Conservation (phyloP, 2,329 filamentous ascomycete species). For the Ophiostoma himal-ulmi region DNA sequence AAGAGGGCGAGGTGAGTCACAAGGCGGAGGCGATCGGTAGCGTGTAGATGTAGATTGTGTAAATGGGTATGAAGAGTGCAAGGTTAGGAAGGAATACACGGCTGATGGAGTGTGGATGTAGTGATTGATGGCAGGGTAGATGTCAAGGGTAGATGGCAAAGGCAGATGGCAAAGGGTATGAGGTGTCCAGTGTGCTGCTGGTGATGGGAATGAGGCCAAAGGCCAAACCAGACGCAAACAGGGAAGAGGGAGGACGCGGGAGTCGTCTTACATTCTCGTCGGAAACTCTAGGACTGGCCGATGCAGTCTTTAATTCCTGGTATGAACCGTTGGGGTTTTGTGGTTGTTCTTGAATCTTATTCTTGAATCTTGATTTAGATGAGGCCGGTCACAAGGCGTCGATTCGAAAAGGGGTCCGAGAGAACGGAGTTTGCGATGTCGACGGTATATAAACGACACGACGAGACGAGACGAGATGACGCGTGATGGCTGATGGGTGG, state of each 20-base stretch:
- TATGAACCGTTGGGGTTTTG: neutral
- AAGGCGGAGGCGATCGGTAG: conserved; percentile 1
- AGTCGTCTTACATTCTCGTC: neutral
- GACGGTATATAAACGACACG: no score
- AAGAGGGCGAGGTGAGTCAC: conserved; percentile 4
- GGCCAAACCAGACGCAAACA: neutral
- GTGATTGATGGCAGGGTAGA: no score
- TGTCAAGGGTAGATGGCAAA: no score
- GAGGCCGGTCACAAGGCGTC: neutral
- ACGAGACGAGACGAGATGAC: no score
- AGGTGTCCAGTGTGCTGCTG: no score
- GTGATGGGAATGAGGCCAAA: neutral
- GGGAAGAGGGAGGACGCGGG: neutral
- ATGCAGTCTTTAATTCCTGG: neutral
- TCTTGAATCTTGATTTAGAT: neutral
- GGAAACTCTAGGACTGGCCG: conserved; percentile 1
- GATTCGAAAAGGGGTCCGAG: no score
- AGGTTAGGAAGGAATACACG: neutral
- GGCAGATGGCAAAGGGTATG: neutral
- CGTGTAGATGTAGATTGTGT: neutral
- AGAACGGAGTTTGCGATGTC: no score
- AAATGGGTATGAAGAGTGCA: neutral
- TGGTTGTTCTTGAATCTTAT: neutral
- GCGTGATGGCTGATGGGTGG: no score
- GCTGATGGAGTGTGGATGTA: neutral